A percentile compares a stretch with the other conserved stretches of the same genome.
Evolutionary conservation across 1,284 basidiomycete genomes (phyloP).

Genomic region (Puccinia polysora): DNA sequence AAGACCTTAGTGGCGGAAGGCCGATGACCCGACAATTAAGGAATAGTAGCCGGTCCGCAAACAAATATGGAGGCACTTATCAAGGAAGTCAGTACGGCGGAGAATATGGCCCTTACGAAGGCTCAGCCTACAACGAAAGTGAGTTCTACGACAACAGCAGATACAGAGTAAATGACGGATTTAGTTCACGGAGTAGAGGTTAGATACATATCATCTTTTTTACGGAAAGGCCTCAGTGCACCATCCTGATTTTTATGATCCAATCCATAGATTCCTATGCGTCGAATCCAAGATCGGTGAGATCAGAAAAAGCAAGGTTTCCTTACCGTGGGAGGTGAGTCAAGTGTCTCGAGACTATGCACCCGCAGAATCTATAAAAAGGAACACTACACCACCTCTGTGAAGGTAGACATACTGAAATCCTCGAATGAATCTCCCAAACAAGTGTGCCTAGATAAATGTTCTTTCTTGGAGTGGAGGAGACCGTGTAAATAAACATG

Average conservation of each 20-base stretch:
- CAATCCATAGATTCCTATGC: conserved; percentile 1
- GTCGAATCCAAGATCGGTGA: neutral
- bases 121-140: conserved; percentile 20
- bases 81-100: neutral
- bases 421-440: too few relatives aligned
- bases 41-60: neutral
- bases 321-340: conserved; percentile 1
- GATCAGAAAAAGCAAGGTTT: neutral
- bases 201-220: neutral
- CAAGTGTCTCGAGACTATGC: neutral
- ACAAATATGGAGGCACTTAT: neutral
- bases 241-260: neutral
- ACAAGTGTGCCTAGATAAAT: too few relatives aligned
- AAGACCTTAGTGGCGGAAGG: neutral
- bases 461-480: too few relatives aligned
- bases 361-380: neutral
- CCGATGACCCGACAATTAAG: neutral
- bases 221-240: neutral
- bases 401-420: too few relatives aligned
- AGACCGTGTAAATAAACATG: too few relatives aligned
- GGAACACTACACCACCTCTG: too few relatives aligned
- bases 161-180: neutral
- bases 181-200: neutral
- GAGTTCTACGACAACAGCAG: conserved; percentile 25
- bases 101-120: neutral